These are phyloP conservation scores for Hypoxylon sp. DNA, from an alignment of 2,329 filamentous ascomycete genomes.

Conservation along the genomic window DNA sequence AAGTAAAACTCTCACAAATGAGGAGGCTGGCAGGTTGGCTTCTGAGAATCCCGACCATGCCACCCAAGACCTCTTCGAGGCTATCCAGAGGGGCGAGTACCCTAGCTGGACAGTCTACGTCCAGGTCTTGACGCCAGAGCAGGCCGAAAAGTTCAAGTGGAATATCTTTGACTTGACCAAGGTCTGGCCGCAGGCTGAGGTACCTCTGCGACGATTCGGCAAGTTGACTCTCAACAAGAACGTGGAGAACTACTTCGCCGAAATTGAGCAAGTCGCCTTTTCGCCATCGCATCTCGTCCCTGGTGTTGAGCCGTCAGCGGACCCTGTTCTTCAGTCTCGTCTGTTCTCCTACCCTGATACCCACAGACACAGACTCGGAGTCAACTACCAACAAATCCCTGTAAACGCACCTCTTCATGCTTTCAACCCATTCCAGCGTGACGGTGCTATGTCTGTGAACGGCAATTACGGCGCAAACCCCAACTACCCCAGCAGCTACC, in stretches of 20 bases:
- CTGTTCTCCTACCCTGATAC: conserved; percentile 75
- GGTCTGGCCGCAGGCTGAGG: conserved; percentile 75
- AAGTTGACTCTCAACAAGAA: conserved; percentile 76
- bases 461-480: conserved; percentile 73
- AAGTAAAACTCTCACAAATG: conserved; percentile 70
- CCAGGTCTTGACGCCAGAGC: conserved; percentile 73
- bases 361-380: conserved; percentile 73
- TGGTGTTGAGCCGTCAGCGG: conserved; percentile 73
- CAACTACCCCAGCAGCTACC: conserved; percentile 69
- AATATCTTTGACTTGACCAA: conserved; percentile 80
- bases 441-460: conserved; percentile 79
- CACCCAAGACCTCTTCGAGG: conserved; percentile 74
- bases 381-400: conserved; percentile 76
- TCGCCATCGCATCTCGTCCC: conserved; percentile 75
- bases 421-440: conserved; percentile 79
- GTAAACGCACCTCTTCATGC: conserved; percentile 70
- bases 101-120: conserved; percentile 76
- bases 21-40: conserved; percentile 68
- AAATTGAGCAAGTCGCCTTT: conserved; percentile 78
- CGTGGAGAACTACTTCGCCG: conserved; percentile 76
- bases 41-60: conserved; percentile 73
- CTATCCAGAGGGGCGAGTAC: conserved; percentile 72
- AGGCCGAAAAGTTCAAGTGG: conserved; percentile 73
- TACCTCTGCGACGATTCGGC: conserved; percentile 73
- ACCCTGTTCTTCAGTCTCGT: conserved; percentile 73